Evolutionary conservation across 768 basidiomycete genomes (phyloP), one percentile per base, ranked within the genome.

Genomic region (Lenzites betulinus): DNA sequence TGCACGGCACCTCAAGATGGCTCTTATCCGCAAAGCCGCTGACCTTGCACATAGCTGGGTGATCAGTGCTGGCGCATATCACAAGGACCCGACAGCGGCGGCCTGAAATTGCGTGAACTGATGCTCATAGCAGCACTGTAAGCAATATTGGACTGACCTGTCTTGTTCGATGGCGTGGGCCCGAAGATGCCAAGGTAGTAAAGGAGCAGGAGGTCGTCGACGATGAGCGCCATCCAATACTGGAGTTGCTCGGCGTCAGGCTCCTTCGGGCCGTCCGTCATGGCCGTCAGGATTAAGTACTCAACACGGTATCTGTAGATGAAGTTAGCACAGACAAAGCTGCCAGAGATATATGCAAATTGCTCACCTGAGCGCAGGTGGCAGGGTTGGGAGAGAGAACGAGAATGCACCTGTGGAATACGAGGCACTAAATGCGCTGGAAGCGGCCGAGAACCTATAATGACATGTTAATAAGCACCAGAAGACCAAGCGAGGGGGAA

Each of bases 1-100:
- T 50, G 20, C 49, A 50, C 5, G 50, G 35, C 6, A 36, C 50
- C 18, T n/a, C 20, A 18, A 4, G 2, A 20, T 51, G 50, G 33
- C 35, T 51, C 50, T 51, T 51, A 12, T 51, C 50, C 2, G 53
- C 53, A 46, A 54, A 54, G 26, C 53, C 42, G 13, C 41, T 13
- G 7, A 44, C 11, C 20, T 54, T 54, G 42, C 53, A 54, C 53
- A 54, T 54, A 3, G 42, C 53, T 7, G 53, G 53, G 26, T 54
- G 53, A 28, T 54, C 53, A 30, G 42, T 20, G 8, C 42, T 44
- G 26, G 53, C 22, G n/a, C 53, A 44, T 12, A 54, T 54, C 16
- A 35, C 25, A 7, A 28, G 28, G 3, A 54, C 53, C 18, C 53
- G 53, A 1, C 16, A 43, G 4, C 53, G 53, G 12, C 25, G 42